These are phyloP conservation scores for Jamesozyma piceae DNA, from an alignment of 805 yeast genomes.

Conservation along the genomic window DNA sequence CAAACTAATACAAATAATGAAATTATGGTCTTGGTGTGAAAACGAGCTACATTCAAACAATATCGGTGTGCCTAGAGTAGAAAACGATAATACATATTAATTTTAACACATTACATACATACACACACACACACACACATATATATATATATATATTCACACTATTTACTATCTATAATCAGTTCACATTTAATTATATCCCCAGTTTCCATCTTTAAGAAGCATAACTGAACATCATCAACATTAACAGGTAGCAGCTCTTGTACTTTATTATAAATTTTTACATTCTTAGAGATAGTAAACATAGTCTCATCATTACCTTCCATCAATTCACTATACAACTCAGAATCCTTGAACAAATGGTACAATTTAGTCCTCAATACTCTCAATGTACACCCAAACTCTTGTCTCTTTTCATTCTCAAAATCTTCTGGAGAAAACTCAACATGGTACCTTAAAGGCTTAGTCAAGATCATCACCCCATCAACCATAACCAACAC, in stretches of 20 bases:
- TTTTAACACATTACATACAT: too few relatives aligned
- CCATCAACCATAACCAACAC: constrained; percentile 33
- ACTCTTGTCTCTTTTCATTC: constrained; percentile 47
- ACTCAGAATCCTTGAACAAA: constrained; percentile 40
- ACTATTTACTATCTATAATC: constrained; percentile 14
- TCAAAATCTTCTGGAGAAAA: constrained; percentile 76
- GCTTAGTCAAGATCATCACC: constrained; percentile 22
- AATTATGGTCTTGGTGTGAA: constrained; percentile 59
- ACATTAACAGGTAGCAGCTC: constrained; percentile 23
- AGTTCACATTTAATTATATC: constrained; percentile 33
- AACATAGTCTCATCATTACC: constrained; percentile 11
- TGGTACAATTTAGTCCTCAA: constrained; percentile 48
- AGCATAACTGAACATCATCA: constrained; percentile 42
- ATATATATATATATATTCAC: not conserved
- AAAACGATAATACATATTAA: constrained; percentile 5
- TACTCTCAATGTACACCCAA: constrained; percentile 59
- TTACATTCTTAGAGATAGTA: constrained; percentile 30
- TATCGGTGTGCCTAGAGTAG: constrained; percentile 31
- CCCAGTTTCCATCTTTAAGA: constrained; percentile 47
- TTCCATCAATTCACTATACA: constrained; percentile 22
- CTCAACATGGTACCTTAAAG: constrained; percentile 57
- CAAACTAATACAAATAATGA: constrained; percentile 44
- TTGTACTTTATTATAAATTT: constrained; percentile 29
- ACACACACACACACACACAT: not conserved
- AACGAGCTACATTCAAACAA: constrained; percentile 36